Evolutionary conservation across 2,329 filamentous ascomycete genomes (phyloP).

Genomic region (Hawksworthiomyces lignivorus): DNA sequence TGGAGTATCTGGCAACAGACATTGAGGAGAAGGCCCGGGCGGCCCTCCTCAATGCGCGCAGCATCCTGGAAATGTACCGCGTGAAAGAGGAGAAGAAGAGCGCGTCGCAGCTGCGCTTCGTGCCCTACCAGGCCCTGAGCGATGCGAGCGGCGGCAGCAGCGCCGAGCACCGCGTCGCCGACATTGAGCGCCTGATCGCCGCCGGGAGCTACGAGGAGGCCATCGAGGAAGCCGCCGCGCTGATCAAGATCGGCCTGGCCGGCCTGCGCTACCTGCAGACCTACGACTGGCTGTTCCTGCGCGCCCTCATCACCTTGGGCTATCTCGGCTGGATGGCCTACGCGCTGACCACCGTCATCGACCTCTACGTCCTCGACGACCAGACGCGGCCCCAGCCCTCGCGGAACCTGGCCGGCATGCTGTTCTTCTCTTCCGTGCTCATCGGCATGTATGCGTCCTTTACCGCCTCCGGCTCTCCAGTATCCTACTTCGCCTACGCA

Average conservation of each 20-base stretch:
- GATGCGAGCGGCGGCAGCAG: constrained; percentile 28
- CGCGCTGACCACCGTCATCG: constrained; percentile 79
- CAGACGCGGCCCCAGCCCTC: constrained; percentile 54
- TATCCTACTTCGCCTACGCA: constrained; percentile 83
- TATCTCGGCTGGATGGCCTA: constrained; percentile 96
- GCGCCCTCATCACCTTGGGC: constrained; percentile 78
- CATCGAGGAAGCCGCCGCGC: constrained; percentile 66
- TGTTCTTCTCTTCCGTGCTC: constrained; percentile 70
- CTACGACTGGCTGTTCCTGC: constrained; percentile 95
- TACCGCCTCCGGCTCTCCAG: constrained; percentile 67
- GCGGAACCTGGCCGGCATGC: constrained; percentile 49
- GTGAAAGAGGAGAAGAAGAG: constrained; percentile 87
- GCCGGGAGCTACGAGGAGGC: constrained; percentile 62
- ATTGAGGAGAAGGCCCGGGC: constrained; percentile 75
- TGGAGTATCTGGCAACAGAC: constrained; percentile 69
- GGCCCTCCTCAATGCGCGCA: constrained; percentile 72
- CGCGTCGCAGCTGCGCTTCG: constrained; percentile 66
- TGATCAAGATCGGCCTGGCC: constrained; percentile 70
- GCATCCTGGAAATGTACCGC: constrained; percentile 90
- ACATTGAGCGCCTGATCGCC: constrained; percentile 62
- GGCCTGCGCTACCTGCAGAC: constrained; percentile 92
- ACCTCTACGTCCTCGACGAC: constrained; percentile 76
- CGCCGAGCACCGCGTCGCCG: constrained; percentile 57
- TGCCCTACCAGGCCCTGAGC: constrained; percentile 64
- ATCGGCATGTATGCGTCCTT: constrained; percentile 72